Conservation (phyloP, 129 eudicot species). For the Smallanthus sonchifolius region DNA sequence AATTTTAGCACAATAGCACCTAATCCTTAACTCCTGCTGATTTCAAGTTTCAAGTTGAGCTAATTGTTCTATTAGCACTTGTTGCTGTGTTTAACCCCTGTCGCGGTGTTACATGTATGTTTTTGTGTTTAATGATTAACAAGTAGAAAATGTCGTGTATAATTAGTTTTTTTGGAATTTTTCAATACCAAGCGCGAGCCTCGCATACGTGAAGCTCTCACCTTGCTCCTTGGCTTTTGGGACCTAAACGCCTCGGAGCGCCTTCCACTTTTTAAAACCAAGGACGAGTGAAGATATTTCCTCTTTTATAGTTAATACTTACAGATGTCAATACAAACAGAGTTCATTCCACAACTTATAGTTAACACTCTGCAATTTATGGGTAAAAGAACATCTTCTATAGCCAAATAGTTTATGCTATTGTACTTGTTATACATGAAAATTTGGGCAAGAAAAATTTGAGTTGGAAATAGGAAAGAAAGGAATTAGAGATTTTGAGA, state of each 20-base stretch:
- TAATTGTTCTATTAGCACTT: too few species aligned
- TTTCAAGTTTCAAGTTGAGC: too few species aligned
- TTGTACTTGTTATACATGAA: not conserved
- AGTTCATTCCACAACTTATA: not conserved
- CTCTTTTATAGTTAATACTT: too few species aligned
- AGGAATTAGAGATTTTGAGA: not conserved
- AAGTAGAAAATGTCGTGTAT: too few species aligned
- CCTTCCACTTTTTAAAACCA: not conserved
- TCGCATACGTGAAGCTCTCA: not conserved
- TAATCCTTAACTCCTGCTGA: too few species aligned
- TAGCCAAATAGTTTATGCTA: not conserved
- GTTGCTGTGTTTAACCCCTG: too few species aligned
- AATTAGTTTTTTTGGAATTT: too few species aligned
- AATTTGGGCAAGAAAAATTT: not conserved
- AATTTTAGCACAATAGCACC: too few species aligned
- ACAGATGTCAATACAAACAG: not conserved
- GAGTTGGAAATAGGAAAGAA: not conserved
- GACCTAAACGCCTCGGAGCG: not conserved
- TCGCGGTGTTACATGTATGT: too few species aligned
- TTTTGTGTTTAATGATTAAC: too few species aligned
- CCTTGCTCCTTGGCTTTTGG: not conserved
- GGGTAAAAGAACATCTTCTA: too few species aligned
- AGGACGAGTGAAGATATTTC: not conserved
- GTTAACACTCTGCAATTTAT: not conserved
- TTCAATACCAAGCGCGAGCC: not conserved